phyloP scores from a whole-genome alignment of 306 rosid genomes.

The Vigna nakashimae region DNA sequence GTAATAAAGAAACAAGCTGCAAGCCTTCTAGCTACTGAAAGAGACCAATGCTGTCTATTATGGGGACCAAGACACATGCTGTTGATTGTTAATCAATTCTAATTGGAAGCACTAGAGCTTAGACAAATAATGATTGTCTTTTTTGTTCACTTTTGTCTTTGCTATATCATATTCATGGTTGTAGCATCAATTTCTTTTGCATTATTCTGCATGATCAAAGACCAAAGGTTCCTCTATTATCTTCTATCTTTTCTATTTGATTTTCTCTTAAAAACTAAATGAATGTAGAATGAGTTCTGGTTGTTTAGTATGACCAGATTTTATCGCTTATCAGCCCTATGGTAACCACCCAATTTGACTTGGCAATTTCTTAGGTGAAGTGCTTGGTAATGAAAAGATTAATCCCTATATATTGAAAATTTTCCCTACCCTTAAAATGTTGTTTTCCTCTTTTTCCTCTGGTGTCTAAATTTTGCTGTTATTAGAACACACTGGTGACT shows the following conservation, averaged over 20 bases:
- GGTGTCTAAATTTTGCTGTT: constrained; percentile 31
- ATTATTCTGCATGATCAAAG: constrained; percentile 24
- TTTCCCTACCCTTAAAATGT: neutral
- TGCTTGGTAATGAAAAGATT: neutral
- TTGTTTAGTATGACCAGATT: constrained; percentile 23
- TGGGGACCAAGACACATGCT: neutral
- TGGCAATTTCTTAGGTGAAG: neutral
- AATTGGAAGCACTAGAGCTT: neutral
- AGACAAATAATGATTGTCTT: neutral
- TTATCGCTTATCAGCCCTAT: neutral
- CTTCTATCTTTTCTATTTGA: neutral
- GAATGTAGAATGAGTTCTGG: neutral
- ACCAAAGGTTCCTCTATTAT: neutral
- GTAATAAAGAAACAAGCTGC: neutral
- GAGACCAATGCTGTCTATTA: constrained; percentile 1
- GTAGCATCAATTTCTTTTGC: neutral
- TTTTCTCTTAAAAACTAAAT: constrained; percentile 18
- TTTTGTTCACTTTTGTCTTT: neutral
- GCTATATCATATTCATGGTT: neutral
- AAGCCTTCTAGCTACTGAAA: constrained; percentile 20
- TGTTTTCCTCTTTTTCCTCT: constrained; percentile 19
- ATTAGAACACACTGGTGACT: neutral
- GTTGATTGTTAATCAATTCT: constrained; percentile 1
- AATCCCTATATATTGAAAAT: neutral
- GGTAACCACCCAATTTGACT: neutral